Evolutionary conservation across 768 basidiomycete genomes (phyloP).

Genomic region (Xerocomellus amylosporus): DNA sequence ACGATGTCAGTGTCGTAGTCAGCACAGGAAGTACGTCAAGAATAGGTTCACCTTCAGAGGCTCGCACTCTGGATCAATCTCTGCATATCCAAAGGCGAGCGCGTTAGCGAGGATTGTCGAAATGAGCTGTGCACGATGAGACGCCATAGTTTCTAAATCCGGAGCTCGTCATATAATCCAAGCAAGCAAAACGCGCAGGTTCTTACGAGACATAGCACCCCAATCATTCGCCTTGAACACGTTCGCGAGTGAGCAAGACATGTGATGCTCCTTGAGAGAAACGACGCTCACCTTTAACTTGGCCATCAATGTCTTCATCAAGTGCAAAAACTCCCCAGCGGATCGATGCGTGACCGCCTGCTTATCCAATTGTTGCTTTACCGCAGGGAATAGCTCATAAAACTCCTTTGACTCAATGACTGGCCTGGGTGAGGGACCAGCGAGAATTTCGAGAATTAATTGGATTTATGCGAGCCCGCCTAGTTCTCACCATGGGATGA

Average conservation of each 20-base stretch:
- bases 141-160: slow-evolving; percentile 43
- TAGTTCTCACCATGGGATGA: slow-evolving; percentile 51
- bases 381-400: slow-evolving; percentile 47
- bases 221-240: slow-evolving; percentile 55
- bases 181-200: fast-evolving
- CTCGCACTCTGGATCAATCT: slow-evolving; percentile 44
- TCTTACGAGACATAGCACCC: slow-evolving; percentile 60
- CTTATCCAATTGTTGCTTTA: slow-evolving; percentile 48
- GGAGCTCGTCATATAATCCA: not conserved
- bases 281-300: slow-evolving; percentile 50
- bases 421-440: slow-evolving; percentile 31
- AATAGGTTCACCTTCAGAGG: slow-evolving; percentile 45
- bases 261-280: not conserved
- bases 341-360: slow-evolving; percentile 48
- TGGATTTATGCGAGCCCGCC: not conserved
- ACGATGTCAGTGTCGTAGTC: not conserved
- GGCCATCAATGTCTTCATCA: slow-evolving; percentile 64
- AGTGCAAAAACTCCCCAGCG: slow-evolving; percentile 54
- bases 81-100: slow-evolving; percentile 45
- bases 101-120: slow-evolving; percentile 44
- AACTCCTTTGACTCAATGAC: slow-evolving; percentile 63
- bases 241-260: not conserved
- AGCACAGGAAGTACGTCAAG: not conserved
- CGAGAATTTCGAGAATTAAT: no score
- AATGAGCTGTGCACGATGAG: slow-evolving; percentile 47